These are phyloP conservation scores for Fusarium citri DNA, from an alignment of 2,329 filamentous ascomycete species.

Conservation along the genomic window DNA sequence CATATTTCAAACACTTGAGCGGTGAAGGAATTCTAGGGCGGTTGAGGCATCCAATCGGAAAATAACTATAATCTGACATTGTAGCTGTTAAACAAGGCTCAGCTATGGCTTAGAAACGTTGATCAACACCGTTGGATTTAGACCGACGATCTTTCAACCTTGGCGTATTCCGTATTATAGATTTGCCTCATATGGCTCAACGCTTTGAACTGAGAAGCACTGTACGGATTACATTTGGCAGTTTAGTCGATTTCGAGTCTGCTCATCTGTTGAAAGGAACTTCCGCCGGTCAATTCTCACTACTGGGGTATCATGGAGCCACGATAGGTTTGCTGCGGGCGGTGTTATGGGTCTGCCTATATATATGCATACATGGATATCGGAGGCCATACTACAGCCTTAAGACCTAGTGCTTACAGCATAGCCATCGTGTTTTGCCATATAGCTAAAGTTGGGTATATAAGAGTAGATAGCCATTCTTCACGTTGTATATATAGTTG, in stretches of 20 bases:
- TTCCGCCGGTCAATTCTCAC: not conserved
- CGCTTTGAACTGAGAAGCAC: not conserved
- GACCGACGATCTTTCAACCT: not conserved
- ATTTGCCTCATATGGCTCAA: not conserved
- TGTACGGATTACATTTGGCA: not conserved
- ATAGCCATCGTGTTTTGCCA: not conserved
- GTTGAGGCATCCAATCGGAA: not conserved
- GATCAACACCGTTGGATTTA: not conserved
- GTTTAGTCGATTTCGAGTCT: not conserved
- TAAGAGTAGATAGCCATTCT: not conserved
- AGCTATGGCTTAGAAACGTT: not conserved
- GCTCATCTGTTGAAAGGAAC: not conserved
- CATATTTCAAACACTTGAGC: not conserved
- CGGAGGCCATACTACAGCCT: not conserved
- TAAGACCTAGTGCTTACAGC: not conserved
- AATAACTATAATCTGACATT: not conserved
- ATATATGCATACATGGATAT: not conserved
- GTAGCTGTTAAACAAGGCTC: not conserved
- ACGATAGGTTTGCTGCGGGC: not conserved
- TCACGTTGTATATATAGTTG: not conserved
- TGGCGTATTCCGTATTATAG: not conserved
- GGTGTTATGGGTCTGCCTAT: not conserved
- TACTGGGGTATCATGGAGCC: not conserved
- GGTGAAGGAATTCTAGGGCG: not conserved
- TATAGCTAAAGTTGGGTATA: not conserved